Evolutionary conservation across 2,329 filamentous ascomycete species (phyloP), one percentile per base, ranked within the genome.

Genomic region (Diaporthe eres): DNA sequence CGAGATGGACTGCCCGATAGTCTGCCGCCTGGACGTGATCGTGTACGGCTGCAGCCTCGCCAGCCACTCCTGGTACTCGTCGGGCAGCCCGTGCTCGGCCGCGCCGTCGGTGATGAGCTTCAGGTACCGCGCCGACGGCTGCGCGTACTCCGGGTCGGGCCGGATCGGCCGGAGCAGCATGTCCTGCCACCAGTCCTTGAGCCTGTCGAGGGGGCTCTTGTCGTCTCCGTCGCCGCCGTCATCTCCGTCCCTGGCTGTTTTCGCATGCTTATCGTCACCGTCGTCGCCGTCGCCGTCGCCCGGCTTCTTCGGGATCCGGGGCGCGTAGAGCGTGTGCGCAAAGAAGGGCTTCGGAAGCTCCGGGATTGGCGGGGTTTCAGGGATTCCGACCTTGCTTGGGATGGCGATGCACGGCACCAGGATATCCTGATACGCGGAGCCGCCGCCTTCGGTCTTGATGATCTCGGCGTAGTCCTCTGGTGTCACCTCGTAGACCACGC

Each of bases 401-500:
- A 98, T 89, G 0, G 92, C 88, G 78, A 95, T 88, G 84, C 96
- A 98, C 39, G 93, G 91, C 17, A 98, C 92, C 0, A 95, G 82
- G 15, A 98, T 91, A 82, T 98, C 95, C 74, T 93, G 87, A 86
- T 99, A 99, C n/a, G 92, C 90, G 3, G 92, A 86, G 25, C 96
- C 96, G 44, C 94, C 96, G 71, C 96, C 96, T 83, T 99, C 97
- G 7, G 96, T 98, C 7, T 93, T 93, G 77, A 98, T 93, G 79
- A 99, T 98, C 76, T 91, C 94, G 9, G 92, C 90, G 82, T 94
- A 99, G 85, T 99, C 97, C 58, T 89, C 84, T 25, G 89, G 86
- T 0, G 95, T 98, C 42, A 98, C 95, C 85, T 98, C 96, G 86
- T 99, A 99, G 5, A 98, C 97, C 22, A 98, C 95, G 34, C 97